Percentiles rank a stretch among this genome's conserved stretches.
phyloP scores from a whole-genome alignment of 257 asterid genomes.

The Thymus mandschuricus region DNA sequence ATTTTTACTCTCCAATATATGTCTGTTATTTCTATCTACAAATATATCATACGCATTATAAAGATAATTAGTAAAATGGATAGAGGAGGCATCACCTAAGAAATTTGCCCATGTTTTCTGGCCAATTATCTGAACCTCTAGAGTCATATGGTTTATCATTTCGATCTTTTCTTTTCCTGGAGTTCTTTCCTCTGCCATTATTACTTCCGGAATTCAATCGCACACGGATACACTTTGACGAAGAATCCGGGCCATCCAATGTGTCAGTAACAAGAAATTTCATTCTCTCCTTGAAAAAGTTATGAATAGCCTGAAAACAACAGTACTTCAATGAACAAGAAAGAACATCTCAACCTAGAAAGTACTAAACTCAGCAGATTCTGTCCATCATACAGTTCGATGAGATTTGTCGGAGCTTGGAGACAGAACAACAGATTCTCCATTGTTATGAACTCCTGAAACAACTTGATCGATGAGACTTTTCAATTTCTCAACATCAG shows the following conservation, averaged over 20 bases:
- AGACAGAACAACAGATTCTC: constrained; percentile 63
- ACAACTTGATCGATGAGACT: constrained; percentile 52
- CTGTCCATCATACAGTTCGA: constrained; percentile 62
- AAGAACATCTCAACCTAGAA: constrained; percentile 18
- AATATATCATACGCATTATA: constrained; percentile 1
- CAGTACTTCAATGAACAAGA: constrained; percentile 27
- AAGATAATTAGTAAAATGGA: constrained; percentile 23
- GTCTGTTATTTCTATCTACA: too few relatives aligned
- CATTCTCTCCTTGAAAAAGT: constrained; percentile 87
- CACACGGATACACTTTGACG: constrained; percentile 88
- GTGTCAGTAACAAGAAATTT: constrained; percentile 91
- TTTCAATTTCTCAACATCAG: constrained; percentile 66
- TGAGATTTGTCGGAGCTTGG: constrained; percentile 88
- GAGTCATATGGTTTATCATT: constrained; percentile 72
- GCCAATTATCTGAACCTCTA: constrained; percentile 93
- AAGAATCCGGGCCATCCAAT: constrained; percentile 78
- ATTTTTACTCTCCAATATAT: too few relatives aligned
- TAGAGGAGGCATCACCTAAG: constrained; percentile 64
- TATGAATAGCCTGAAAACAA: constrained; percentile 81
- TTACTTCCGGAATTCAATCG: constrained; percentile 60
- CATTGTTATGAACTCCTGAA: constrained; percentile 47
- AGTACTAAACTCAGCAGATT: constrained; percentile 16
- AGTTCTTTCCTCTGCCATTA: constrained; percentile 56
- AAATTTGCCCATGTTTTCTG: constrained; percentile 79
- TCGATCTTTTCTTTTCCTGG: constrained; percentile 84